Base-by-base conservation (phyloP, 129 eudicot genomes). In the Rutidosis leptorrhynchoides region DNA sequence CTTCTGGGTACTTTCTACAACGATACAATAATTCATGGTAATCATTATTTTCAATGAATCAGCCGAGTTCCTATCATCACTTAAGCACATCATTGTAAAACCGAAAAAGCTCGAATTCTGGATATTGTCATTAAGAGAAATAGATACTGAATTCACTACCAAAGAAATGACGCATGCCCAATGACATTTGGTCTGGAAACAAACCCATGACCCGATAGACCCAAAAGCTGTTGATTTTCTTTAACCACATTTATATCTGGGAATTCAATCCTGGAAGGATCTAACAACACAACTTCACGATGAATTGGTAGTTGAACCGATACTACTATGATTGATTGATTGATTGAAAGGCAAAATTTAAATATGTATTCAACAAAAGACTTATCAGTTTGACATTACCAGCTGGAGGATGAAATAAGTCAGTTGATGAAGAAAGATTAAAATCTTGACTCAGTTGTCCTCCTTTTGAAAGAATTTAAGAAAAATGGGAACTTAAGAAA, bases 371-470 rank as follows among this genome's bases (percentile, higher is more conserved):
- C 32, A 84, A 70, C 24, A 82, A 74, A 29, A 91, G 87, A 20
- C 84, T 79, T 10, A n/a, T n/a, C n/a, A 91, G 35, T 68, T 69
- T 82, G 2, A 91, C 83, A 16, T 85, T 85, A 0, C 98, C 98
- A 65, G 98, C 98, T 21, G 96, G 98, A n/a, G 89, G 85, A 68
- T 85, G 98, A 40, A 91, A 91, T 45, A 91, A 53, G 74, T 91
- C 98, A 57, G 96, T 91, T 5, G n/a, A n/a, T n/a, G 98, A 87
- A 42, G 96, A 85, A 20, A 91, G 83, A 63, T 78, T 77, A 60
- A 79, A 91, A 46, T 87, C 95, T 77, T 78, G 83, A 14, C 83
- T 78, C 23, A 83, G 28, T 57, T 83, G 85, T 15, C 80, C 83
- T 30, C 82, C 85, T 40, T 88, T 84, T 1, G 76, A 80, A 37